These are phyloP conservation scores for Phoenix roebelenii DNA, from an alignment of 176 grass and related monocot genomes.

Conservation along the genomic window DNA sequence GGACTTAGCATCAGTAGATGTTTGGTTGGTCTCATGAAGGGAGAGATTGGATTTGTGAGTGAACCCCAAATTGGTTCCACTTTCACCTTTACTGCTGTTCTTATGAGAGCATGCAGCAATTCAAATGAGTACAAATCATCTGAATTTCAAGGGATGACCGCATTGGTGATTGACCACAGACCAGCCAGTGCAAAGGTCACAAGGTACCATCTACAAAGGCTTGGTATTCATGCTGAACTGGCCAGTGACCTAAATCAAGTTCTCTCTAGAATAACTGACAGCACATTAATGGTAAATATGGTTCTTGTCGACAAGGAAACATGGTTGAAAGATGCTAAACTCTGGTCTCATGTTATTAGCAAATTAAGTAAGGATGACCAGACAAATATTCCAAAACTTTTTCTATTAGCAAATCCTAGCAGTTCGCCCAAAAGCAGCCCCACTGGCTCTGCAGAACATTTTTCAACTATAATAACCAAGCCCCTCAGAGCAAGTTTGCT, in stretches of 20 bases:
- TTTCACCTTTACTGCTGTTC: constrained; percentile 78
- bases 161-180: constrained; percentile 85
- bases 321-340: constrained; percentile 46
- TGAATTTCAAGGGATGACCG: constrained; percentile 66
- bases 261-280: constrained; percentile 42
- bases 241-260: constrained; percentile 41
- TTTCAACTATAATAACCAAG: constrained; percentile 79
- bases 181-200: constrained; percentile 64
- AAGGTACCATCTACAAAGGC: constrained; percentile 74
- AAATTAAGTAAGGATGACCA: constrained; percentile 50
- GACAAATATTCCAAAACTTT: constrained; percentile 49
- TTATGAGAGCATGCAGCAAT: constrained; percentile 28
- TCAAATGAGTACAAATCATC: constrained; percentile 36
- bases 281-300: constrained; percentile 42
- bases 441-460: constrained; percentile 36
- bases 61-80: constrained; percentile 64
- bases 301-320: constrained; percentile 83
- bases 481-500: constrained; percentile 90
- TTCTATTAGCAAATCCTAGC: constrained; percentile 61
- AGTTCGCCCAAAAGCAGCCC: constrained; percentile 43
- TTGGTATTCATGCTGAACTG: constrained; percentile 68
- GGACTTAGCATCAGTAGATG: constrained; percentile 97
- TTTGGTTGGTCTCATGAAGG: constrained; percentile 91
- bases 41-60: constrained; percentile 91
- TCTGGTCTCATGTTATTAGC: constrained; percentile 39